Evolutionary conservation across 306 rosid species (phyloP).

Genomic region (Malus fusca): DNA sequence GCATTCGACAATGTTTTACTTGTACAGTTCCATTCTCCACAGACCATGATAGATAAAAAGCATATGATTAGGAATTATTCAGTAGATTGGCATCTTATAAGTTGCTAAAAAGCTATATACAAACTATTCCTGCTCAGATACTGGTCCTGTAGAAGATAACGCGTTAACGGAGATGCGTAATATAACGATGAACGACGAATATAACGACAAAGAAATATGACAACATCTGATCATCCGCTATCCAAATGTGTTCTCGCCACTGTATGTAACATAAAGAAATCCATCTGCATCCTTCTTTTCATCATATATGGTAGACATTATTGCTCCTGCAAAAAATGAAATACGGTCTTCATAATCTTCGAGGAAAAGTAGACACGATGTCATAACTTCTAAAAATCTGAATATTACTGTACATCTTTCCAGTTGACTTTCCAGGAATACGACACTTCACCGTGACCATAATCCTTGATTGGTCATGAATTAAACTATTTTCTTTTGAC

Average conservation of each 20-base stretch:
- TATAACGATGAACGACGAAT: too few species aligned
- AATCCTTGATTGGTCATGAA: not conserved
- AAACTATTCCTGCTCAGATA: constrained; percentile 7
- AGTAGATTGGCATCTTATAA: not conserved
- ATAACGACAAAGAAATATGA: not conserved
- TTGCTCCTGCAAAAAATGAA: constrained; percentile 17
- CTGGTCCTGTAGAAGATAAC: not conserved
- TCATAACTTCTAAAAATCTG: not conserved
- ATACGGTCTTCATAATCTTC: not conserved
- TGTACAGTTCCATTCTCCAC: too few species aligned
- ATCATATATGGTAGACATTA: constrained; percentile 38
- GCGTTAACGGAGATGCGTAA: not conserved
- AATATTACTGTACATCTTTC: not conserved
- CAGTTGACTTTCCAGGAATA: not conserved
- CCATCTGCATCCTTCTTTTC: constrained; percentile 42
- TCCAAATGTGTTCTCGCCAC: constrained; percentile 54
- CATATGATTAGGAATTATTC: not conserved
- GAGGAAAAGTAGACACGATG: not conserved
- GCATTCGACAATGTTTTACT: too few species aligned
- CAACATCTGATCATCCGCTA: not conserved
- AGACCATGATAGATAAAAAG: not conserved
- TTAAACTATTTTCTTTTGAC: not conserved
- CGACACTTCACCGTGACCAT: not conserved
- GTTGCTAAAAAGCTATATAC: constrained; percentile 14
- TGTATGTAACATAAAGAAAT: constrained; percentile 35